Evolutionary conservation across 2,329 filamentous ascomycete genomes (phyloP), one percentile per base, ranked within the genome.

Genomic region (Fusarium sp.): DNA sequence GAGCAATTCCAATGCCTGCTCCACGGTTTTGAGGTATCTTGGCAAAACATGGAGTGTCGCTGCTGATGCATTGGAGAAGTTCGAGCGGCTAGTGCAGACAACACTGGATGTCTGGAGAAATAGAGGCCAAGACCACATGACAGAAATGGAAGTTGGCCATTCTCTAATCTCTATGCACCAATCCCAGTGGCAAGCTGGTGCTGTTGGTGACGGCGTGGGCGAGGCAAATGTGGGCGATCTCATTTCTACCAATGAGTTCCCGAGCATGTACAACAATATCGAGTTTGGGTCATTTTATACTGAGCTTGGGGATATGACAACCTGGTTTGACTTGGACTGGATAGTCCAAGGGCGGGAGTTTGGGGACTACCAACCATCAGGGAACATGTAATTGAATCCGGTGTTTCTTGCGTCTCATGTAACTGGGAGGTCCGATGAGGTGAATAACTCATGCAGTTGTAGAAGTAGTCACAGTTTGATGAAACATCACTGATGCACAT

Each of bases 61-160:
- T 31, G 82, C 82, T 34, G 80, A 81, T n/a, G 69, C 73, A 7
- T 74, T 77, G 39, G 75, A 73, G 52, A 79, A 80, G 59, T 71
- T 75, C 7, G 72, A 76, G 27, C 48, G 73, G 41, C 55, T 76
- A 15, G 52, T 55, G 5, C 44, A 64, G 23, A 18, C 62, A 37
- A 67, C 61, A 13, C 30, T 39, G 4, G 50, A 13, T 43, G 54
- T 55, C 9, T 67, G 65, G 65, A 55, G 36, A 31, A 37, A 37
- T 2, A 28, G 44, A 13, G 30, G 40, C 6, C 52, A 54, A 1
- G 58, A 46, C n/a, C 52, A 53, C 6, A 57, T 37, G 30, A 41
- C 54, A 2, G 64, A 67, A 27, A 16, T 64, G 23, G 54, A 40
- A 10, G 60, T 50, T 12, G 56, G 64, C 12, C 60, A 64, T 7